Evolutionary conservation across 176 grass and related monocot species (phyloP).

Genomic region (Musa beccarii): DNA sequence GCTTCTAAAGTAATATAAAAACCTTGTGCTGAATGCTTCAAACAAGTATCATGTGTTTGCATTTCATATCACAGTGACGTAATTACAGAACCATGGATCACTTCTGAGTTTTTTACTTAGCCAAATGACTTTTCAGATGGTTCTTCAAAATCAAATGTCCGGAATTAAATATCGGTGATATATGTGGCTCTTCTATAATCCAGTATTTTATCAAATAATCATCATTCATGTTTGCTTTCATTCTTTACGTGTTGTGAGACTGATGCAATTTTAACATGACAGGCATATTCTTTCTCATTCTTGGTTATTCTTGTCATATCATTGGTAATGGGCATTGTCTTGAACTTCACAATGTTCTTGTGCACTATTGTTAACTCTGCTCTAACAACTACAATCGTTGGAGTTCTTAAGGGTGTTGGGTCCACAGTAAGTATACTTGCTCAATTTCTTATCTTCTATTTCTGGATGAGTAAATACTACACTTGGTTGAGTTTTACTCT

Average conservation of each 20-base stretch:
- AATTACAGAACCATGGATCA: too few relatives aligned
- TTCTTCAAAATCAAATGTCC: too few relatives aligned
- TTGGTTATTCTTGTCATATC: conserved; percentile 54
- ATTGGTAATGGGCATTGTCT: conserved; percentile 73
- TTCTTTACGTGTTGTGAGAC: background rate
- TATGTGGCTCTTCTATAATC: background rate
- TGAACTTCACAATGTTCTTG: conserved; percentile 96
- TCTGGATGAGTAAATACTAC: background rate
- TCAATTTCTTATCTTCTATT: background rate
- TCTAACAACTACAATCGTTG: conserved; percentile 90
- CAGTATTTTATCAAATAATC: background rate
- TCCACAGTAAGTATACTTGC: conserved; percentile 54
- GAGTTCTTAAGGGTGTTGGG: conserved; percentile 88
- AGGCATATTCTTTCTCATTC: conserved; percentile 54
- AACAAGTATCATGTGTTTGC: too few relatives aligned
- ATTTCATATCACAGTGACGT: too few relatives aligned
- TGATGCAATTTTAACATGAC: conserved; percentile 19
- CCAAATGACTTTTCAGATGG: too few relatives aligned
- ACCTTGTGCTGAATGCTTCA: too few relatives aligned
- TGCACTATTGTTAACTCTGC: conserved; percentile 97
- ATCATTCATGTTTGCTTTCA: background rate
- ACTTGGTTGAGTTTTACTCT: background rate
- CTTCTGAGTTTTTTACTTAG: too few relatives aligned
- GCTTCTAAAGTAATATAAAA: too few relatives aligned
- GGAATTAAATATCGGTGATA: too few relatives aligned